phyloP scores from a whole-genome alignment of 2,329 filamentous ascomycete species.

The Clarireedia monteithiana region DNA sequence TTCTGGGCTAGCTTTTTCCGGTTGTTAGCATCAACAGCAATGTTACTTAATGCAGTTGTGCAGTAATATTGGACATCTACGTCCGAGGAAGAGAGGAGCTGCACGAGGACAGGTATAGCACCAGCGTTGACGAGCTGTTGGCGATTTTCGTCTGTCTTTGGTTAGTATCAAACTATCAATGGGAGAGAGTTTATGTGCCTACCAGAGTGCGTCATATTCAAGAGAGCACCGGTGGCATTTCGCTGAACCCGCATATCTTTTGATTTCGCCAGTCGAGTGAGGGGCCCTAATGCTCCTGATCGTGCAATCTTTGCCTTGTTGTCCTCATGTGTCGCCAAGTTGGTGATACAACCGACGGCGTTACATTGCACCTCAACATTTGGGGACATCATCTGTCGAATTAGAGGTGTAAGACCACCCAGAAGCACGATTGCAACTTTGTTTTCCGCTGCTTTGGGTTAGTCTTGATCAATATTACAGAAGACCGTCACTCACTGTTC shows the following conservation, averaged over 20 bases:
- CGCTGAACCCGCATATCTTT: conserved; percentile 98
- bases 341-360: conserved; percentile 97
- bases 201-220: conserved; percentile 99
- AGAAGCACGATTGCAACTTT: conserved; percentile 94
- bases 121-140: conserved; percentile 96
- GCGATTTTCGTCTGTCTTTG: conserved; percentile 75
- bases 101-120: conserved; percentile 94
- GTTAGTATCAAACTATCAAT: conserved; percentile 11
- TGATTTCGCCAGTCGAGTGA: conserved; percentile 90
- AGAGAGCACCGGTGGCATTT: conserved; percentile 88
- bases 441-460: conserved; percentile 72
- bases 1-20: conserved; percentile 84
- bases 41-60: conserved; percentile 96
- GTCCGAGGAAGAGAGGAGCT: conserved; percentile 84
- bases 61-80: conserved; percentile 99
- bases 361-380: conserved; percentile 99
- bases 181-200: conserved; percentile 29
- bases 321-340: conserved; percentile 94
- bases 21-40: conserved; percentile 89
- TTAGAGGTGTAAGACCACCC: conserved; percentile 82
- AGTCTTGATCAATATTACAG: conserved; percentile 27
- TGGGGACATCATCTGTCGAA: conserved; percentile 94
- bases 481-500: conserved; percentile 61
- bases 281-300: conserved; percentile 82
- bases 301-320: conserved; percentile 98